A percentile compares a stretch with the other conserved stretches of the same genome.
Evolutionary conservation across 2,329 filamentous ascomycete species (phyloP).

Genomic region (Aspergillus melleus): DNA sequence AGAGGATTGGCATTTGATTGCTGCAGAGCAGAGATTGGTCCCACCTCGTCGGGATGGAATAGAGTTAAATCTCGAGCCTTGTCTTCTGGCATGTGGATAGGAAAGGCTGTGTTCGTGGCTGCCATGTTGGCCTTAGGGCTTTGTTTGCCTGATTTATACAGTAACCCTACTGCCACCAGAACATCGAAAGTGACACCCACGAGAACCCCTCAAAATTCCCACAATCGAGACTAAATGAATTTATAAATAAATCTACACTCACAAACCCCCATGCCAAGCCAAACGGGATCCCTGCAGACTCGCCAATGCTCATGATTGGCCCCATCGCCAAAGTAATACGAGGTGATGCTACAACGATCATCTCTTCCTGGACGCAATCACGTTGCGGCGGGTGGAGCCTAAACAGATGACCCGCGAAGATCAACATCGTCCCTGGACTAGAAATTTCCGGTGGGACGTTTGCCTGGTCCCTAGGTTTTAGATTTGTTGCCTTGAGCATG

Average conservation of each 20-base stretch:
- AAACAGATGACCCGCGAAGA: background rate
- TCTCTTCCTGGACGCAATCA: background rate
- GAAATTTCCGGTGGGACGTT: background rate
- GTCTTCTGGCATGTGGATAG: background rate
- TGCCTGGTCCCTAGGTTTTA: background rate
- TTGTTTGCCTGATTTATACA: background rate
- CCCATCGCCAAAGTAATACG: background rate
- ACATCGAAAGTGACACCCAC: background rate
- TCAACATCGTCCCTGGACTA: background rate
- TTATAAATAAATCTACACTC: background rate
- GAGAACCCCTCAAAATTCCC: background rate
- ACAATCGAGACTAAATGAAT: background rate
- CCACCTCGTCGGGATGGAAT: background rate
- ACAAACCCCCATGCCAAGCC: background rate
- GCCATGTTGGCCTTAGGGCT: background rate
- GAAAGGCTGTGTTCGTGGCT: background rate
- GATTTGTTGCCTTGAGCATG: too few relatives aligned
- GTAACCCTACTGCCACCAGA: background rate
- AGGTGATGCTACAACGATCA: background rate
- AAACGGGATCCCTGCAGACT: background rate
- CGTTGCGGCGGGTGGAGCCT: background rate
- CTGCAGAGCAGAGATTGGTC: background rate
- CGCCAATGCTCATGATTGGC: background rate
- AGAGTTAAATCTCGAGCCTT: background rate
- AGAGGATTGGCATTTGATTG: background rate